Evolutionary conservation across 1,284 basidiomycete genomes (phyloP).

Genomic region (Heterobasidion parviporum): DNA sequence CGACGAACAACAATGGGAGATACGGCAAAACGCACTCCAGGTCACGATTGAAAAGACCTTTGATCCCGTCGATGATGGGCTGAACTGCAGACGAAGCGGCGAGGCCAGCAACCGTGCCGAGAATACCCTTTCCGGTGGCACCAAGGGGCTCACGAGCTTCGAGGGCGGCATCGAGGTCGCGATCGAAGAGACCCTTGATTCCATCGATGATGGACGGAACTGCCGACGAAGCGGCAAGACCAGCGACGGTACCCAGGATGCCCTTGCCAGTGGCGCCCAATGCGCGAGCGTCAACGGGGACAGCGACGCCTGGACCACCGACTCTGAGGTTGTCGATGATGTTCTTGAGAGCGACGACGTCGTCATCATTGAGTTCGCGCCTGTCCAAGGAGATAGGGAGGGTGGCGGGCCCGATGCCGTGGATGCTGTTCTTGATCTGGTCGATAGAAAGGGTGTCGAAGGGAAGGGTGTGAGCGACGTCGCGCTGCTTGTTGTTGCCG

Average conservation of each 20-base stretch:
- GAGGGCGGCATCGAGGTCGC: not conserved
- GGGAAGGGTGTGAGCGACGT: not conserved
- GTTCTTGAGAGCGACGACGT: not conserved
- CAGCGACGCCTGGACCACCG: not conserved
- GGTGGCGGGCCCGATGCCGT: not conserved
- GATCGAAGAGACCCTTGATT: not conserved
- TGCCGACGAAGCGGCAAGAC: not conserved
- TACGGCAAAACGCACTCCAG: not conserved
- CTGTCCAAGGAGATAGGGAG: too few relatives aligned
- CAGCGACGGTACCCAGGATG: not conserved
- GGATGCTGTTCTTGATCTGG: not conserved
- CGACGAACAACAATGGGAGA: not conserved
- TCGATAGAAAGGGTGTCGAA: not conserved
- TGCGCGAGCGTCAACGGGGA: not conserved
- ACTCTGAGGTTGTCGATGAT: not conserved
- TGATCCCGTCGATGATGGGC: not conserved
- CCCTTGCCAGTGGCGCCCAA: not conserved
- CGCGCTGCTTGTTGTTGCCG: not conserved
- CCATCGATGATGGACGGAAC: not conserved
- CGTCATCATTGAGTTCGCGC: not conserved
- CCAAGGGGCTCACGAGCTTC: not conserved
- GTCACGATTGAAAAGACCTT: not conserved
- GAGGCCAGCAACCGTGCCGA: not conserved
- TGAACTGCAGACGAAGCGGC: not conserved
- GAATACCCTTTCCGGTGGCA: not conserved